Evolutionary conservation across 2,329 filamentous ascomycete species (phyloP).

Genomic region (Fonsecaea pedrosoi): DNA sequence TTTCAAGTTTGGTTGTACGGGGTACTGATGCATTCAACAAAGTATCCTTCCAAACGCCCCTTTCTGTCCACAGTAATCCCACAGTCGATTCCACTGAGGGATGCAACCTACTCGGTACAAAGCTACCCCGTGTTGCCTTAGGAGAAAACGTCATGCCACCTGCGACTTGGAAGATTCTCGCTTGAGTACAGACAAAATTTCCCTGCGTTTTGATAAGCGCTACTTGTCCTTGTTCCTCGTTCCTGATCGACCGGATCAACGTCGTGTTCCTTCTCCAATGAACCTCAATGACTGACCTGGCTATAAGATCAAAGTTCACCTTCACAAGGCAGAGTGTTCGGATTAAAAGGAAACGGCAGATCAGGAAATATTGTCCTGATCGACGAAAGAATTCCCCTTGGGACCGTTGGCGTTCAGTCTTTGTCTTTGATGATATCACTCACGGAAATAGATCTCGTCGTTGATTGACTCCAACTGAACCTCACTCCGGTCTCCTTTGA

Average conservation of each 20-base stretch:
- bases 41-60: neutral
- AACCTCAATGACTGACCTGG: neutral
- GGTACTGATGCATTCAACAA: neutral
- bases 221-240: neutral
- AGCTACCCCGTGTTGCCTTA: neutral
- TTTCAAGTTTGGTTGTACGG: neutral
- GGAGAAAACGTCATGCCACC: constrained; percentile 21
- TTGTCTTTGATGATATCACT: neutral
- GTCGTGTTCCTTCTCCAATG: neutral
- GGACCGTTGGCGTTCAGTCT: neutral
- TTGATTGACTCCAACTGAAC: neutral
- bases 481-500: neutral
- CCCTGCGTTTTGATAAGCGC: neutral
- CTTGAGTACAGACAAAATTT: neutral
- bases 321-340: neutral
- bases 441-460: neutral
- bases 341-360: neutral
- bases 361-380: neutral
- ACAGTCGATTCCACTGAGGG: constrained; percentile 9
- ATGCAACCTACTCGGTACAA: constrained; percentile 5
- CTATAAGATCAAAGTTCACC: neutral
- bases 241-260: constrained; percentile 19
- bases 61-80: constrained; percentile 5
- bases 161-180: constrained; percentile 6
- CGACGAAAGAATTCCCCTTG: neutral